Evolutionary conservation across 306 rosid genomes (phyloP).

Genomic region (Cucumis hystrix): DNA sequence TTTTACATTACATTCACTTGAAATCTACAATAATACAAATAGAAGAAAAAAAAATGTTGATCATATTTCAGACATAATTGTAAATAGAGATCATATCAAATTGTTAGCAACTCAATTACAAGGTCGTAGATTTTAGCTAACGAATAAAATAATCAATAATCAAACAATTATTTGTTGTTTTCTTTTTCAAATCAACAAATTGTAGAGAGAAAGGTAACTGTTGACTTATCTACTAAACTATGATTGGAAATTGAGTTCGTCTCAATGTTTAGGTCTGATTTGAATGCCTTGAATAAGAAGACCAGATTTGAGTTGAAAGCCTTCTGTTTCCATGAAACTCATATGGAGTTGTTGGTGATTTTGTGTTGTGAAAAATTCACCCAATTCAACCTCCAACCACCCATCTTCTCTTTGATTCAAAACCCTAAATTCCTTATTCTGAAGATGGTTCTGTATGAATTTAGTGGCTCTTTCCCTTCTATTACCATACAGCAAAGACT

Average conservation of each 20-base stretch:
- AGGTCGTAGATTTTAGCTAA: background rate
- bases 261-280: conserved; percentile 27
- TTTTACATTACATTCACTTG: background rate
- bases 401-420: conserved; percentile 29
- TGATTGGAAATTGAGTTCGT: no score
- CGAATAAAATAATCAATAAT: no score
- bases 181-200: no score
- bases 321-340: conserved; percentile 28
- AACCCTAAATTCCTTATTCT: background rate
- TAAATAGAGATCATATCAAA: background rate
- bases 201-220: no score
- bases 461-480: conserved; percentile 12
- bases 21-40: background rate
- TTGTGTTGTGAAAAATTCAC: conserved; percentile 31
- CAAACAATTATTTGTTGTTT: no score
- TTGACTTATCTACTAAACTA: no score
- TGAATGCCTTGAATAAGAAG: conserved; percentile 46
- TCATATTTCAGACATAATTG: background rate
- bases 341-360: conserved; percentile 29
- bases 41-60: background rate
- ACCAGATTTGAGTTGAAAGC: conserved; percentile 49
- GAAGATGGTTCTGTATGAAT: background rate
- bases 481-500: conserved; percentile 20
- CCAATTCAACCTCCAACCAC: conserved; percentile 64
- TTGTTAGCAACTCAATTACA: background rate